These are phyloP conservation scores for Fusarium brevicatenulatum DNA, from an alignment of 2,329 filamentous ascomycete genomes.

Conservation along the genomic window DNA sequence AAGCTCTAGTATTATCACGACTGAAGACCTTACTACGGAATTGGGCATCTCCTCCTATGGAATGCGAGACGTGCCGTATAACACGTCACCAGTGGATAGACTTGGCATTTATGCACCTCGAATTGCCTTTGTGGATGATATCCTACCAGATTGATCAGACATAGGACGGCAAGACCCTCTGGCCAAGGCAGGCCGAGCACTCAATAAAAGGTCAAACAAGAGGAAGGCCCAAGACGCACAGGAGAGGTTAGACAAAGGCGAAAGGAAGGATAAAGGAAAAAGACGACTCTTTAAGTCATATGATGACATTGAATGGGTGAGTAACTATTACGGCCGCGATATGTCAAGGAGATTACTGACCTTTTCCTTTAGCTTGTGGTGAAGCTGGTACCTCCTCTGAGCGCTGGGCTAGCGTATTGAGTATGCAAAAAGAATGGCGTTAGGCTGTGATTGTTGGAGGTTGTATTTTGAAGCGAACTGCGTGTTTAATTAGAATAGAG, in stretches of 20 bases:
- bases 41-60: neutral
- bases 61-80: neutral
- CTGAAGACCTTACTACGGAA: neutral
- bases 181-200: neutral
- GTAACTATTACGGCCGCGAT: neutral
- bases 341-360: neutral
- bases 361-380: neutral
- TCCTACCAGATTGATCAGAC: neutral
- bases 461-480: neutral
- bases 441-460: rapidly evolving
- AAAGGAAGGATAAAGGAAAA: neutral
- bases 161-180: neutral
- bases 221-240: neutral
- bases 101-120: neutral
- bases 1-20: neutral
- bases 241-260: neutral
- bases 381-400: neutral
- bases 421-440: rapidly evolving
- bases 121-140: neutral
- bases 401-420: neutral
- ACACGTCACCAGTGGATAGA: neutral
- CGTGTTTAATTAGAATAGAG: neutral
- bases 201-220: neutral
- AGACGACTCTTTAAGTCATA: neutral
- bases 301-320: neutral